A percentile compares a stretch with the other conserved stretches of the same genome.
Evolutionary conservation across 768 basidiomycete genomes (phyloP).

Genomic region (Scleroderma bovista): DNA sequence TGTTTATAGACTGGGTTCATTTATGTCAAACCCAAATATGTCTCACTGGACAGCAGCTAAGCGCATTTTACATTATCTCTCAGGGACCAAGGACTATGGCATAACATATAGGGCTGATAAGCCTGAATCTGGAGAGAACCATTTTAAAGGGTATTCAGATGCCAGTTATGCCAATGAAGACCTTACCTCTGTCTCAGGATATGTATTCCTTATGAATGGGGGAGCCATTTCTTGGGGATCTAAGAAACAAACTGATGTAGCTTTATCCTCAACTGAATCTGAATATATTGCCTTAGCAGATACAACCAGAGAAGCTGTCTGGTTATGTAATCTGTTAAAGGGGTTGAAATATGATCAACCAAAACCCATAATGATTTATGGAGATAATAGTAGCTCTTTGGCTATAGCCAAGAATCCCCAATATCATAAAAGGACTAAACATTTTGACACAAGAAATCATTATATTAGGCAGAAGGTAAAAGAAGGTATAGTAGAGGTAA

Average conservation of each 20-base stretch:
- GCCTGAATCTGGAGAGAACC: slow-evolving; percentile 1
- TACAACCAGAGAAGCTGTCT: slow-evolving; percentile 4
- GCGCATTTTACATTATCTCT: slow-evolving; percentile 11
- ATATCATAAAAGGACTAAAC: too few species aligned
- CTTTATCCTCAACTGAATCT: neutral
- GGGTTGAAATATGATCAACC: slow-evolving; percentile 22
- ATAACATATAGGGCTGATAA: neutral
- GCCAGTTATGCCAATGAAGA: slow-evolving; percentile 24
- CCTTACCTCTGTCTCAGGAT: slow-evolving; percentile 15
- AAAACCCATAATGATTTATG: slow-evolving; percentile 10
- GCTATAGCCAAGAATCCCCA: slow-evolving; percentile 15
- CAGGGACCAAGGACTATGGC: neutral
- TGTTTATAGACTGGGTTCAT: slow-evolving; percentile 5
- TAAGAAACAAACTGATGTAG: slow-evolving; percentile 30
- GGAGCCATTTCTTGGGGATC: slow-evolving; percentile 23
- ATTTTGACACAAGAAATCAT: too few species aligned
- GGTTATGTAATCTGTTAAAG: slow-evolving; percentile 26
- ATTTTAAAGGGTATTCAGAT: slow-evolving; percentile 14
- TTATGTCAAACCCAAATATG: slow-evolving; percentile 5
- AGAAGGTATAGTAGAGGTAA: too few species aligned
- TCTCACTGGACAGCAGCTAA: slow-evolving; percentile 11
- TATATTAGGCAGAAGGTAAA: too few species aligned
- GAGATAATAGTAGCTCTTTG: slow-evolving; percentile 24
- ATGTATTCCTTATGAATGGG: slow-evolving; percentile 25
- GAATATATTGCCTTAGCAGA: slow-evolving; percentile 6